Conservation (phyloP, 2,329 filamentous ascomycete genomes). For the Cylindrodendrum hubeiense region DNA sequence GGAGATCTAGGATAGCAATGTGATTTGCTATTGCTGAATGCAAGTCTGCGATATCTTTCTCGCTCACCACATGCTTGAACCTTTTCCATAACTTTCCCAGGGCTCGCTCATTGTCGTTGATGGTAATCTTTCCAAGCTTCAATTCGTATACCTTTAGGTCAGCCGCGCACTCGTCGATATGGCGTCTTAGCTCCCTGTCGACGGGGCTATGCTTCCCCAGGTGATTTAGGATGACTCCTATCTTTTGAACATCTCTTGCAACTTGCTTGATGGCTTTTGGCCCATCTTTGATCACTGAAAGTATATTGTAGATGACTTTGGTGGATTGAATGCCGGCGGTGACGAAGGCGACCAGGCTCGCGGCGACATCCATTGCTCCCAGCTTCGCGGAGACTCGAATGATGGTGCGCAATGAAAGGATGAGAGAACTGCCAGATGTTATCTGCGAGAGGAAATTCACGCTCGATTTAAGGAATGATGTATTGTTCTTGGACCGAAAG, state of each 20-base stretch:
- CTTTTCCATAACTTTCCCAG: background rate
- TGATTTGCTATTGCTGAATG: background rate
- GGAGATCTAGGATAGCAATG: background rate
- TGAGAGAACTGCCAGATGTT: background rate
- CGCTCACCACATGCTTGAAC: background rate
- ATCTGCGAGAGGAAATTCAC: background rate
- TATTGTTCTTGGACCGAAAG: background rate
- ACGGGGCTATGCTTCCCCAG: background rate
- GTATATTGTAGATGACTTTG: background rate
- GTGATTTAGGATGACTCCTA: background rate
- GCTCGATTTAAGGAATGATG: background rate
- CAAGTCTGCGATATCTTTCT: background rate
- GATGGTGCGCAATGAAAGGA: background rate
- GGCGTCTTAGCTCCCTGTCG: background rate
- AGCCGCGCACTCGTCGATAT: background rate
- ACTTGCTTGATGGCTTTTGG: background rate
- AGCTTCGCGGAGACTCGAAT: background rate
- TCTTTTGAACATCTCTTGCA: background rate
- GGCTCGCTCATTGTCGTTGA: background rate
- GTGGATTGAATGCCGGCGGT: background rate
- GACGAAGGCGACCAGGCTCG: constrained; percentile 1
- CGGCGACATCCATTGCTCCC: background rate
- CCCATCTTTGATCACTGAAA: background rate
- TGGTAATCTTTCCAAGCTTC: background rate
- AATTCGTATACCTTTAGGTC: background rate